Evolutionary conservation across 176 grass and related monocot species (phyloP), one percentile per base, ranked within the genome.

Genomic region (Cenchrus americanus): DNA sequence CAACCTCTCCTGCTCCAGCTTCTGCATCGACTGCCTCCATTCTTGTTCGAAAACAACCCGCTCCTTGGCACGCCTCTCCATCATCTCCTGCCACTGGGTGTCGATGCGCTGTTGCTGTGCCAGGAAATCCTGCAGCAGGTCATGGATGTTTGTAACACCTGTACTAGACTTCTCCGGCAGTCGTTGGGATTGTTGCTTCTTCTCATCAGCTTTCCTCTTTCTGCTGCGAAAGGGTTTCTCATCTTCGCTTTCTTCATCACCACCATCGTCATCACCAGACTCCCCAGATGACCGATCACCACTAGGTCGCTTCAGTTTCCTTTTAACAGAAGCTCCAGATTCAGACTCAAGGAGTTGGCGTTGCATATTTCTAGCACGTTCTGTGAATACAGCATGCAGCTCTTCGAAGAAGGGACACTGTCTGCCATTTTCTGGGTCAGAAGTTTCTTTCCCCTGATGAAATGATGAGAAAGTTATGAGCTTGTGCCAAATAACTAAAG

Each of bases 371-470:
- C 84, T 96, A 17, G 87, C 93, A 53, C 91, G 93, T 62, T 96
- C 96, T 14, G 50, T 89, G 86, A 99, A 99, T 37, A 99, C 89
- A 0, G 87, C 89, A 75, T 95, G 93, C 51, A 99, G 76, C 79
- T 99, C 96, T 7, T 94, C 91, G 30, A 99, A 99, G 87, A 99
- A 99, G 10, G 93, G 96, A 73, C 91, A 99, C 12, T 92, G 96
- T 41, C 87, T 86, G 41, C 91, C 83, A 9, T 32, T 84, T 66
- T 95, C 91, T 69, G 96, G 93, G 85, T 94, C 93, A 81, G 96
- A 90, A 84, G 93, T 99, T 88, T 99, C 96, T 65, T 99, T 99
- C 15, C 96, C 91, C 96, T 99, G 83, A 81, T 79, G 55, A 71
- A 82, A 53, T 50, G 24, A 77, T 30, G 30, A 5, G 30, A 62